Percentiles rank a stretch among this genome's conserved stretches.
phyloP scores from a whole-genome alignment of 2,329 filamentous ascomycete genomes.

The Colletotrichum abscissum region DNA sequence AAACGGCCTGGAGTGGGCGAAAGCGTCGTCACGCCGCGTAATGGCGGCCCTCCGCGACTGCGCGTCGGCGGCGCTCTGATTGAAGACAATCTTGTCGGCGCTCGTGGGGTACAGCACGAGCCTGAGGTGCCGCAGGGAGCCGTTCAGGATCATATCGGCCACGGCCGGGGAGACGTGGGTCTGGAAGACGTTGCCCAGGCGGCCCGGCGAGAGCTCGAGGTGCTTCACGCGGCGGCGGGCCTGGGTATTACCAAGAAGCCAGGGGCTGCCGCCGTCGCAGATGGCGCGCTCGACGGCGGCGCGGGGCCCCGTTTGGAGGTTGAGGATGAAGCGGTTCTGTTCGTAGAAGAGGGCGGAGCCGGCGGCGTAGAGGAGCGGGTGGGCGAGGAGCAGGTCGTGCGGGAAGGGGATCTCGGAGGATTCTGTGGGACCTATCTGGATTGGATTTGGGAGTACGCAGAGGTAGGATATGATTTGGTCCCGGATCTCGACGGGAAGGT shows the following conservation, averaged over 20 bases:
- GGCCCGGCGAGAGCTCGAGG: slow-evolving; percentile 38
- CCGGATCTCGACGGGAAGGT: slow-evolving; percentile 43
- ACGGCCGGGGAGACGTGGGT: slow-evolving; percentile 37
- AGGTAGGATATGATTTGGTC: slow-evolving; percentile 42
- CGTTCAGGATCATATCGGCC: slow-evolving; percentile 42
- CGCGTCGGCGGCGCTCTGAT: slow-evolving; percentile 24
- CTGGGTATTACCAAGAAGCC: slow-evolving; percentile 30
- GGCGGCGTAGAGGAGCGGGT: slow-evolving; percentile 38
- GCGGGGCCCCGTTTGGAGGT: slow-evolving; percentile 31
- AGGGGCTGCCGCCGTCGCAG: slow-evolving; percentile 3
- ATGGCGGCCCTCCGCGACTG: slow-evolving; percentile 19
- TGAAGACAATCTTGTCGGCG: slow-evolving; percentile 16
- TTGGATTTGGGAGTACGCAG: slow-evolving; percentile 37
- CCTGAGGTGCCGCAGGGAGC: slow-evolving; percentile 38
- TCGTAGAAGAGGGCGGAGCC: slow-evolving; percentile 42
- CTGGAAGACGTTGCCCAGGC: slow-evolving; percentile 37
- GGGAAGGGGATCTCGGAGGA: slow-evolving; percentile 30
- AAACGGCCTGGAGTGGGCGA: slow-evolving; percentile 31
- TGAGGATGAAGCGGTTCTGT: slow-evolving; percentile 42
- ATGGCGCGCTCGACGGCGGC: slow-evolving; percentile 26
- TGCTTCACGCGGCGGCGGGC: slow-evolving; percentile 37
- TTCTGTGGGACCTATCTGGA: slow-evolving; percentile 36
- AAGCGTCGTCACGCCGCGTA: slow-evolving; percentile 30
- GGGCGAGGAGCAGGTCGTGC: slow-evolving; percentile 39
- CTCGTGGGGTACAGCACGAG: slow-evolving; percentile 37